Base-by-base conservation (phyloP, 1,284 basidiomycete genomes). In the Cutaneotrichosporon sp. region DNA sequence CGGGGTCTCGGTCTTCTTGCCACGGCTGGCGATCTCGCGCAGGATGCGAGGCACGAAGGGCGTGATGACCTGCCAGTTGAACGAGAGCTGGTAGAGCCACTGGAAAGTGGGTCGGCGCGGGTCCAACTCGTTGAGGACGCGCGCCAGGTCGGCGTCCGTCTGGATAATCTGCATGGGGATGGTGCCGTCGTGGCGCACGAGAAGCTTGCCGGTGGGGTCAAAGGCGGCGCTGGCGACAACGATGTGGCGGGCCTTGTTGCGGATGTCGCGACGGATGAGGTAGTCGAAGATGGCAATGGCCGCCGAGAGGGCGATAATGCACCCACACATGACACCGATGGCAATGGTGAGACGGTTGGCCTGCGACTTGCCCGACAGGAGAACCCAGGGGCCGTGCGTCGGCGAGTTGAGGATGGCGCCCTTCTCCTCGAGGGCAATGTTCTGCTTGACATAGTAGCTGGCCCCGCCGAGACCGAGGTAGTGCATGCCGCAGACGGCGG, bases 401-500 rank as follows among this genome's bases (percentile, higher is more conserved):
- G 38, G 25, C 10, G 29, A 43, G 14, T 43, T 27, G 25, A 46
- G n/a, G 18, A 52, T 18, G n/a, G 38, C 20, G 4, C 51, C 51
- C n/a, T 16, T 22, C 14, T 53, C 34, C 14, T 34, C 13, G 31
- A 38, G 11, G 25, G 31, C 34, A 20, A 49, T 34, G 36, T 49
- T 57, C 65, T 53, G 16, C 45, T 72, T 74, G 56, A 80, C 75
- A 46, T 63, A 66, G 72, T 81, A 83, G 11, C 75, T 78, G 1
- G 81, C 80, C 14, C 82, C 82, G 25, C 79, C 80, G 24, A 82
- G 74, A 67, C 77, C 81, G 61, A 81, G 76, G 71, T 82, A 83
- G 75, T 83, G 82, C 82, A 83, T 83, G 10, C 81, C 81, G 49
- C 77, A 81, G 16, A 83, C 82, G 27, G 80, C 81, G 4, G 75